A percentile compares a stretch with the other conserved stretches of the same genome.
These are phyloP conservation scores for Beauveria scarabaeidicola DNA, from an alignment of 2,329 filamentous ascomycete species.

Conservation along the genomic window DNA sequence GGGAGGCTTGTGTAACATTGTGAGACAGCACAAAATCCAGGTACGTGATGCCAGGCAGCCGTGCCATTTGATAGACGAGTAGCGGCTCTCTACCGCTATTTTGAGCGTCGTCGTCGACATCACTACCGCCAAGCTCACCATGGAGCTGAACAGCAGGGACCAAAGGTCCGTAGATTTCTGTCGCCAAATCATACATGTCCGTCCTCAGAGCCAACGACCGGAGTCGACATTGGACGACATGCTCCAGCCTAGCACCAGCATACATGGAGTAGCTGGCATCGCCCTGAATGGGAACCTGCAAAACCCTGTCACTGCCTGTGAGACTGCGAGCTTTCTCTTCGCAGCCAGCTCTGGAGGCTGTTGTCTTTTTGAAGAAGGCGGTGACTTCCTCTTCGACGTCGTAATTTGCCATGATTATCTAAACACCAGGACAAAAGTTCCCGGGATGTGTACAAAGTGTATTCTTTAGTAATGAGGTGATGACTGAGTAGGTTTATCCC, in stretches of 20 bases:
- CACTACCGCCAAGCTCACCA: slow-evolving; percentile 19
- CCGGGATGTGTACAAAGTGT: too few relatives aligned
- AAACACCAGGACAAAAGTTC: too few relatives aligned
- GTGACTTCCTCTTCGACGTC: too few relatives aligned
- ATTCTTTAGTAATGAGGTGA: too few relatives aligned
- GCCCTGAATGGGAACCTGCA: slow-evolving; percentile 27
- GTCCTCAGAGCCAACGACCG: slow-evolving; percentile 24
- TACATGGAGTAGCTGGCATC: slow-evolving; percentile 32
- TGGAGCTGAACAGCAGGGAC: slow-evolving; percentile 19
- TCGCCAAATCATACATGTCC: slow-evolving; percentile 22
- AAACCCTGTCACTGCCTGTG: slow-evolving; percentile 20
- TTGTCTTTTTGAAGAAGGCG: background rate
- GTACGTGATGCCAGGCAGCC: slow-evolving; percentile 25
- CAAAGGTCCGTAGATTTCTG: slow-evolving; percentile 23
- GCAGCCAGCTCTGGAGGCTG: background rate
- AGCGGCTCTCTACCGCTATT: slow-evolving; percentile 23
- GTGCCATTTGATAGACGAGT: slow-evolving; percentile 29
- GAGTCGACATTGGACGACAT: slow-evolving; percentile 30
- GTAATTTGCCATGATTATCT: too few relatives aligned
- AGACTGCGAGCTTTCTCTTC: slow-evolving; percentile 12
- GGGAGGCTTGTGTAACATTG: slow-evolving; percentile 25
- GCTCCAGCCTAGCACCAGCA: slow-evolving; percentile 24
- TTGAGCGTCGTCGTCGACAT: background rate
- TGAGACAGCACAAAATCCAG: slow-evolving; percentile 28
- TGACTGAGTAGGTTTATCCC: too few relatives aligned